Base-by-base conservation (phyloP, 2,329 filamentous ascomycete species). In the Blumeria graminis region DNA sequence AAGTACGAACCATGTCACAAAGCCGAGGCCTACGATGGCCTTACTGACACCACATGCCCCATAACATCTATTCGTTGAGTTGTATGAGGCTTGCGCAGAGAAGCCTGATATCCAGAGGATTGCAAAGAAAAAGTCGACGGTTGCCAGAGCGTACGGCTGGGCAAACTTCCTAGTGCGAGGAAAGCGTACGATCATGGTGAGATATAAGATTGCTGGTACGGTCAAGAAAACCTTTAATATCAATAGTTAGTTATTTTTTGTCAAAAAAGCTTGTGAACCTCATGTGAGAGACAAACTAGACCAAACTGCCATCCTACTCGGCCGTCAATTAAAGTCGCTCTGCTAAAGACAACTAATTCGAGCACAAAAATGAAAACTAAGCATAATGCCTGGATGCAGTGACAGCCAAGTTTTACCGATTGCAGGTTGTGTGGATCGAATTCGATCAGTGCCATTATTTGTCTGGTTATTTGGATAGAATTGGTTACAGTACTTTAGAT, bases 91-190 rank as follows among this genome's bases (percentile, higher is more conserved):
- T 64, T 83, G 77, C 16, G 77, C 74, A 34, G 80, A 75, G 64
- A 83, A 84, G 16, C 76, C 80, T 2, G 80, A 80, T 46, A 84
- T 70, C 80, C 80, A 84, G 59, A 83, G 68, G 61, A 84, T 66
- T 63, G 71, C 69, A 64, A 74, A 81, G 57, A 78, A 41, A n/a
- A 67, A 67, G 63, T 84, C 80, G 35, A 82, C 70, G 8, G 68
- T 69, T 28, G 78, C 68, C 72, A 84, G 78, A 58, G 72, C 79
- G 61, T 78, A 75, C 2, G 80, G 77, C 58, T 82, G 71, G 55
- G 80, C 80, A 56, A 80, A 71, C 60, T 72, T 76, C 56, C 76
- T 73, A 4, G 80, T 80, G 60, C 80, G 74, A 52, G 74, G 72
- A 65, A 77, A 83, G 56, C 80, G 73, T 45, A 80, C 80, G 3